phyloP scores from a whole-genome alignment of 2,329 filamentous ascomycete species.

The Mycocentrospora acerina region DNA sequence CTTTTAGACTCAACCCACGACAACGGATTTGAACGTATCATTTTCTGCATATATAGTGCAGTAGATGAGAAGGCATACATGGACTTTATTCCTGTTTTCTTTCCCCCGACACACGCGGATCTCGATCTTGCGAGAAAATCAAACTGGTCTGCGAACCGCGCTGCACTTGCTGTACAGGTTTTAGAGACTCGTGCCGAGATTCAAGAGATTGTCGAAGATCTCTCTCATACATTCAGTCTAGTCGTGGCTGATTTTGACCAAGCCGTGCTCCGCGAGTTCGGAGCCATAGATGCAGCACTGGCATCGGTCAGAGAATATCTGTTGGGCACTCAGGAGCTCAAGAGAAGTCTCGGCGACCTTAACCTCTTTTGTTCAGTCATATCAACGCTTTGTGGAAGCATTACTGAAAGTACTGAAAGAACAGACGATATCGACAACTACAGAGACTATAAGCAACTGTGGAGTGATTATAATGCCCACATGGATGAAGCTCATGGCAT shows the following conservation, averaged over 20 bases:
- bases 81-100: slow-evolving; percentile 33
- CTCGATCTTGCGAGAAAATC: slow-evolving; percentile 20
- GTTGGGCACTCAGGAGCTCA: slow-evolving; percentile 8
- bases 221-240: slow-evolving; percentile 14
- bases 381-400: slow-evolving; percentile 19
- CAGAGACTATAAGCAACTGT: slow-evolving; percentile 14
- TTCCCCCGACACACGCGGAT: slow-evolving; percentile 36
- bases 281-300: slow-evolving; percentile 15
- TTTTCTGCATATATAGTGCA: slow-evolving; percentile 32
- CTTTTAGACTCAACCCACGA: slow-evolving; percentile 29
- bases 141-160: slow-evolving; percentile 9
- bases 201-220: slow-evolving; percentile 12
- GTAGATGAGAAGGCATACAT: slow-evolving; percentile 32
- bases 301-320: slow-evolving; percentile 17
- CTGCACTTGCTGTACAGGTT: slow-evolving; percentile 15
- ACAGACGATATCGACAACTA: slow-evolving; percentile 17
- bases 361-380: slow-evolving; percentile 28
- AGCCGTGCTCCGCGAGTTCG: slow-evolving; percentile 16
- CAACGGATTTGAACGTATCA: slow-evolving; percentile 26
- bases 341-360: slow-evolving; percentile 14
- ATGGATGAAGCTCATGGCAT: slow-evolving; percentile 17
- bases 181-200: slow-evolving; percentile 21
- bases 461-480: slow-evolving; percentile 28
- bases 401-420: slow-evolving; percentile 25
- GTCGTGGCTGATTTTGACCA: slow-evolving; percentile 17